These are phyloP conservation scores for Clonostachys chloroleuca DNA, from an alignment of 2,329 filamentous ascomycete genomes.

Conservation along the genomic window DNA sequence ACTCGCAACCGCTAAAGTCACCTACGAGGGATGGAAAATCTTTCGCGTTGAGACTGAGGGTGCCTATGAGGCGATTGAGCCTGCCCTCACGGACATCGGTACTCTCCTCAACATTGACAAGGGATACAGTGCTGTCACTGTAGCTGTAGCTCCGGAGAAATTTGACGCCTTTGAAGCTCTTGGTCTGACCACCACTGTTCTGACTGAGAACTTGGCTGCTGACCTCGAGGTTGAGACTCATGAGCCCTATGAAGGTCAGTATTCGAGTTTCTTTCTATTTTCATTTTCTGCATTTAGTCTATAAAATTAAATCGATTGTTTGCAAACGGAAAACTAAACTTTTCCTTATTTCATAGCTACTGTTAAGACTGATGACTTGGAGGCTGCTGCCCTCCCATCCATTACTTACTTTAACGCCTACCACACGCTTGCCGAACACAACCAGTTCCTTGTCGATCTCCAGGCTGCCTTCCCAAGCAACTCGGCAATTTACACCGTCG, in stretches of 20 bases:
- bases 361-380: background rate
- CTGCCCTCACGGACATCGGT: constrained; percentile 23
- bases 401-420: constrained; percentile 42
- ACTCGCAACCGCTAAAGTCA: constrained; percentile 34
- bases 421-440: constrained; percentile 44
- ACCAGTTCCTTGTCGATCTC: constrained; percentile 36
- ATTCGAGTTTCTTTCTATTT: too few relatives aligned
- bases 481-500: constrained; percentile 38
- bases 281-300: too few relatives aligned
- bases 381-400: constrained; percentile 2
- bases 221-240: constrained; percentile 21
- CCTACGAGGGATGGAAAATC: constrained; percentile 27
- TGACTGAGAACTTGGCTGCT: constrained; percentile 32
- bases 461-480: constrained; percentile 34
- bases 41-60: constrained; percentile 39
- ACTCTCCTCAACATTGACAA: constrained; percentile 19
- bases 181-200: constrained; percentile 21
- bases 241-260: background rate
- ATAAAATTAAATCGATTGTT: too few relatives aligned
- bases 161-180: constrained; percentile 23
- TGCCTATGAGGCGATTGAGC: constrained; percentile 22
- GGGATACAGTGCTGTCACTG: constrained; percentile 9
- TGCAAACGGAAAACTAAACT: too few relatives aligned
- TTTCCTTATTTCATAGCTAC: background rate
- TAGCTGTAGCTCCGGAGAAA: constrained; percentile 29